Conservation (phyloP, 2,329 filamentous ascomycete genomes). For the Phaeosphaeria sp. region DNA sequence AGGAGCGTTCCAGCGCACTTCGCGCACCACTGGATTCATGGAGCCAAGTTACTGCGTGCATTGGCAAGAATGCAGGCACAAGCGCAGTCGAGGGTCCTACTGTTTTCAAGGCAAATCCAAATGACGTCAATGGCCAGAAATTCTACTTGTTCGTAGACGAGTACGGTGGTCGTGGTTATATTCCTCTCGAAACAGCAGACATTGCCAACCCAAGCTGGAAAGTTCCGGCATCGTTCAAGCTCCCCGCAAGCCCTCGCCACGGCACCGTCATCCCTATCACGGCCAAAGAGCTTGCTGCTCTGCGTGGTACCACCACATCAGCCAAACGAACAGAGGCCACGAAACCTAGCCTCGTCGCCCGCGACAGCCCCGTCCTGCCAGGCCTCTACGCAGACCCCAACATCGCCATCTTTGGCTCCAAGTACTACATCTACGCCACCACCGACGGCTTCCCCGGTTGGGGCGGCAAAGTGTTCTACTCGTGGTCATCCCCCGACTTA, state of each 20-base stretch:
- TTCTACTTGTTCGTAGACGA: conserved; percentile 65
- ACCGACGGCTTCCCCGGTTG: conserved; percentile 35
- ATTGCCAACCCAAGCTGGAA: conserved; percentile 59
- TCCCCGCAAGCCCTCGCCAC: conserved; percentile 60
- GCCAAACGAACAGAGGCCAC: neutral
- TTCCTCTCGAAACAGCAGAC: conserved; percentile 60
- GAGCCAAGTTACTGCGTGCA: conserved; percentile 56
- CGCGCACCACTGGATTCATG: conserved; percentile 52
- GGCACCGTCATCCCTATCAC: conserved; percentile 62
- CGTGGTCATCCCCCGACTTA: conserved; percentile 35
- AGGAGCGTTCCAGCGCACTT: conserved; percentile 56
- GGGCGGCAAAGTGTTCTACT: conserved; percentile 36
- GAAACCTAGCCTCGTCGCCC: neutral
- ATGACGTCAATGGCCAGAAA: conserved; percentile 59
- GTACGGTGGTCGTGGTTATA: conserved; percentile 59
- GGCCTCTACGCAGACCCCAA: conserved; percentile 38
- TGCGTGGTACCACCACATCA: conserved; percentile 26
- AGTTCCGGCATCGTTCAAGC: conserved; percentile 53
- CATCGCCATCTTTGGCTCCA: conserved; percentile 30
- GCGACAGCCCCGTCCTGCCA: conserved; percentile 26
- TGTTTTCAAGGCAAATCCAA: conserved; percentile 58
- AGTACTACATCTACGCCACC: conserved; percentile 38
- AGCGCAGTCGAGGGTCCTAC: conserved; percentile 60
- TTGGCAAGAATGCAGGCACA: conserved; percentile 59
- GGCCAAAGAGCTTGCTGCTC: conserved; percentile 50